Evolutionary conservation across 305 asterid species (phyloP).

Genomic region (Petunia hybrid): DNA sequence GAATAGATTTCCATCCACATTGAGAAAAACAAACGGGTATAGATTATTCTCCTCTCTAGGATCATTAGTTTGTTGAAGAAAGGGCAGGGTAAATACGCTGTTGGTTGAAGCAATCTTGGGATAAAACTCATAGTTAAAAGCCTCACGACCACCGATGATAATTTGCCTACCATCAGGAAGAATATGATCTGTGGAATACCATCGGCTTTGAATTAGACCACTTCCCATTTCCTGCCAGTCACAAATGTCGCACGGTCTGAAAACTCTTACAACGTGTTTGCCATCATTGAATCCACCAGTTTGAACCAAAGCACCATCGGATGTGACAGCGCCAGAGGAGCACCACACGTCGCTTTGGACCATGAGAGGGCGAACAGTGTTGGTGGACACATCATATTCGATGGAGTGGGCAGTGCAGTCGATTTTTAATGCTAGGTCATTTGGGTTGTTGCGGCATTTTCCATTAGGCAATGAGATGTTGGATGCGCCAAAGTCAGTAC

Average conservation of each 20-base stretch:
- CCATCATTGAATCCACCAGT: too few relatives aligned
- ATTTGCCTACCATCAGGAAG: conserved; percentile 51
- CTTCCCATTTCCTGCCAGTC: conserved; percentile 36
- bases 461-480: conserved; percentile 52
- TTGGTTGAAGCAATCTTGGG: conserved; percentile 16
- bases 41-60: conserved; percentile 46
- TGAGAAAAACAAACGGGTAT: conserved; percentile 48
- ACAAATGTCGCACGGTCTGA: not conserved
- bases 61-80: conserved; percentile 45
- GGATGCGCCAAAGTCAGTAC: conserved; percentile 52
- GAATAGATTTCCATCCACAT: conserved; percentile 47
- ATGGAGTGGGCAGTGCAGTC: conserved; percentile 63
- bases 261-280: too few relatives aligned
- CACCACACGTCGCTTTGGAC: conserved; percentile 45
- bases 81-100: conserved; percentile 37
- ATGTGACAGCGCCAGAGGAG: conserved; percentile 41
- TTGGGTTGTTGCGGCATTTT: conserved; percentile 40
- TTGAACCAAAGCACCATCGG: conserved; percentile 30
- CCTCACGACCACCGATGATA: conserved; percentile 56
- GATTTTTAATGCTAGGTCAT: not conserved
- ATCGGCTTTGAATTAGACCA: not conserved
- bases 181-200: too few relatives aligned
- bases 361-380: conserved; percentile 44
- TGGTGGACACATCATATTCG: conserved; percentile 40
- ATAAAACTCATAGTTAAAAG: conserved; percentile 46